These are phyloP conservation scores for Talaromyces wortmannii DNA, from an alignment of 495 filamentous ascomycete genomes.

Conservation along the genomic window DNA sequence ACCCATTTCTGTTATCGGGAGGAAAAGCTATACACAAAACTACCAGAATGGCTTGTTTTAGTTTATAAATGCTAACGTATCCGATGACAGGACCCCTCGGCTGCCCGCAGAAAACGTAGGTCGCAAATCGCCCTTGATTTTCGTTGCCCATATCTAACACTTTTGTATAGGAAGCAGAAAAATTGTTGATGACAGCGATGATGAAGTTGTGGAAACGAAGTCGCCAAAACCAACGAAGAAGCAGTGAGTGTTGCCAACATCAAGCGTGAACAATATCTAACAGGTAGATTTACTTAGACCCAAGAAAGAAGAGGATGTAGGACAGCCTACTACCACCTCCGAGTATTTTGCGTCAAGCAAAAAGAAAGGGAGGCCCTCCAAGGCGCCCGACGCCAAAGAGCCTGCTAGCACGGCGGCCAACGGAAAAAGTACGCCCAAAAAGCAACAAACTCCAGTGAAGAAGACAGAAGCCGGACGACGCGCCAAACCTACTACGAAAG, in stretches of 20 bases:
- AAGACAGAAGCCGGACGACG: conserved; percentile 26
- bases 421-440: conserved; percentile 21
- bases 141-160: conserved; percentile 7
- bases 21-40: too few relatives aligned
- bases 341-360: conserved; percentile 57
- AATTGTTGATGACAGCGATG: conserved; percentile 71
- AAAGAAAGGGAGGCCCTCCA: conserved; percentile 34
- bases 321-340: conserved; percentile 47
- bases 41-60: not conserved
- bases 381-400: conserved; percentile 16
- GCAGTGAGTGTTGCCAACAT: conserved; percentile 15
- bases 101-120: conserved; percentile 35
- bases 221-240: conserved; percentile 40
- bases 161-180: conserved; percentile 51
- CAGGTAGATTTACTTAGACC: not conserved
- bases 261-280: not conserved
- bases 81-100: conserved; percentile 21
- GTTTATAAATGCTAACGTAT: not conserved
- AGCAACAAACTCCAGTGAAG: conserved; percentile 15
- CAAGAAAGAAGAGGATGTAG: conserved; percentile 37
- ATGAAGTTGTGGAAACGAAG: conserved; percentile 42
- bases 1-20: too few relatives aligned
- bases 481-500: conserved; percentile 23
- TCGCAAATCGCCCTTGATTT: not conserved
- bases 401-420: conserved; percentile 11